Conservation (phyloP, 83 land plant species). For the Isoetes engelmannii region DNA sequence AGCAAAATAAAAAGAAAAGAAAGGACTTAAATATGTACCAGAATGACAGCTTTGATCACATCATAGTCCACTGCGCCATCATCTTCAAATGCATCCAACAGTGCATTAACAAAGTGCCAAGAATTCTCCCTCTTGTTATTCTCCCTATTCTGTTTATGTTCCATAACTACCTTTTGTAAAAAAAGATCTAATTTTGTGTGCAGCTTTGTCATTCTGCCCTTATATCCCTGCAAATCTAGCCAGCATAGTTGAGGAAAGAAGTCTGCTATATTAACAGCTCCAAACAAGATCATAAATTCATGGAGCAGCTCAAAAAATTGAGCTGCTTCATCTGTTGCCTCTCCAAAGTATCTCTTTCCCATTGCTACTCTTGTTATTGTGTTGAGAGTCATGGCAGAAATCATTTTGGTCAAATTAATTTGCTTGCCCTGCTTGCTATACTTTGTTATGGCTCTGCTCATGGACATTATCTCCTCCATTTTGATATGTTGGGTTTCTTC, state of each 20-base stretch:
- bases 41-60: slow-evolving; percentile 15
- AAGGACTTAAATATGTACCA: slow-evolving; percentile 8
- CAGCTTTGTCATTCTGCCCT: neutral
- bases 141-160: neutral
- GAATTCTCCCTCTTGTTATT: neutral
- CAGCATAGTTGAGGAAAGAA: slow-evolving; percentile 10
- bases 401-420: neutral
- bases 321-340: neutral
- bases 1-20: neutral
- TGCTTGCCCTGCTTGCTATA: neutral
- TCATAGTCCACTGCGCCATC: neutral
- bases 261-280: slow-evolving; percentile 15
- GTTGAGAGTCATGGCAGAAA: neutral
- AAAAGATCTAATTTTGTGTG: slow-evolving; percentile 1
- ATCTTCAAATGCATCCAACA: slow-evolving; percentile 11
- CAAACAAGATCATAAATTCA: neutral
- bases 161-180: neutral
- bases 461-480: slow-evolving; percentile 13
- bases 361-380: slow-evolving; percentile 1
- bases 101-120: slow-evolving; percentile 15
- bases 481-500: slow-evolving; percentile 1
- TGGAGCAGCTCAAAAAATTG: neutral
- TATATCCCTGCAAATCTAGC: neutral
- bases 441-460: neutral
- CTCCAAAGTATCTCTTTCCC: slow-evolving; percentile 9